A percentile compares a stretch with the other conserved stretches of the same genome.
Conservation (phyloP, 805 yeast species). For the Lipomyces orientalis region DNA sequence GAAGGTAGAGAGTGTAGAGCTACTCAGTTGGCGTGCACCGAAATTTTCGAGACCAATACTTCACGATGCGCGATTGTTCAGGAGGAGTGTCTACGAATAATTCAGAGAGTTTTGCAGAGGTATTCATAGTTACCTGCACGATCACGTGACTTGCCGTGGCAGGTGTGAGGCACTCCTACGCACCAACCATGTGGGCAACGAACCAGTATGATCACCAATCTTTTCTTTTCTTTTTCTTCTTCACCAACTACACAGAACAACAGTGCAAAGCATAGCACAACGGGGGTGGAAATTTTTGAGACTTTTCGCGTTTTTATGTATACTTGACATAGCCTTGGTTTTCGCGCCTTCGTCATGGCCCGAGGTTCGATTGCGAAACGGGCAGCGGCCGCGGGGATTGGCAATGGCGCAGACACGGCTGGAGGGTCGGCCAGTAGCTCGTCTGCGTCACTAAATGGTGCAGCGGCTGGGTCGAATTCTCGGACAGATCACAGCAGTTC, state of each 20-base stretch:
- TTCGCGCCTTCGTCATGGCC: slow-evolving; percentile 21
- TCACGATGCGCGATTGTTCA: background rate
- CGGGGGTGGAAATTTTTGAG: background rate
- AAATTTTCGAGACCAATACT: background rate
- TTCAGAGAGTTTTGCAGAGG: background rate
- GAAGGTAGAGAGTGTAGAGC: background rate
- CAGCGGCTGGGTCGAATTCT: background rate
- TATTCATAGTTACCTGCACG: background rate
- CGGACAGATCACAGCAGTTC: slow-evolving; percentile 1
- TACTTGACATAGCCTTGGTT: background rate
- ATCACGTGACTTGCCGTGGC: background rate
- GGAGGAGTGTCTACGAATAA: slow-evolving; percentile 4
- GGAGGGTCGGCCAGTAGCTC: slow-evolving; percentile 28
- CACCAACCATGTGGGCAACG: background rate
- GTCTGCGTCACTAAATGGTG: slow-evolving; percentile 21
- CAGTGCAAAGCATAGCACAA: background rate
- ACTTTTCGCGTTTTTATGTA: background rate
- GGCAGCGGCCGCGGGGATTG: slow-evolving; percentile 21
- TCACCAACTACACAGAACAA: background rate
- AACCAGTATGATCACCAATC: background rate
- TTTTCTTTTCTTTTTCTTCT: background rate
- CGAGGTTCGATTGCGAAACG: slow-evolving; percentile 34
- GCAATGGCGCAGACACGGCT: background rate
- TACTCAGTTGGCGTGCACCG: background rate
- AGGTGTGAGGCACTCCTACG: background rate